Conservation (phyloP, 108 stramenopile species). For the Aurantiochytrium sp. region DNA sequence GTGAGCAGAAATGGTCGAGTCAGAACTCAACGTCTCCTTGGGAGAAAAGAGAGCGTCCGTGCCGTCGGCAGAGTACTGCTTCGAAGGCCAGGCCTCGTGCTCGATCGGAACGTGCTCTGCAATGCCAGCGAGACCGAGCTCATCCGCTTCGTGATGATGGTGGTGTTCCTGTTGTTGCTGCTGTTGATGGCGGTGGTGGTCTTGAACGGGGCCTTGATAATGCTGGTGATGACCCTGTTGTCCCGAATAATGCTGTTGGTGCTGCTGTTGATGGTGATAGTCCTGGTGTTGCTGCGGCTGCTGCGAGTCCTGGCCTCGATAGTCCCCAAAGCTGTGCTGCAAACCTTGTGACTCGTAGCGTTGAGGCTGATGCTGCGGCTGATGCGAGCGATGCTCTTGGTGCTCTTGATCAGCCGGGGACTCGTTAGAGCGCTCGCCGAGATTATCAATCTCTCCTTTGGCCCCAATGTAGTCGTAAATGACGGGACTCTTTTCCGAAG, state of each 20-base stretch:
- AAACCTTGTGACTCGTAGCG: too few species aligned
- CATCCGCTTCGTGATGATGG: neutral
- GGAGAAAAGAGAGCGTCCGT: neutral
- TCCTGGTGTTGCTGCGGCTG: neutral
- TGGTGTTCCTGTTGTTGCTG: neutral
- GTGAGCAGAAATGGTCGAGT: neutral
- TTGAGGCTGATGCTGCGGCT: too few species aligned
- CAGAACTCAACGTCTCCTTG: neutral
- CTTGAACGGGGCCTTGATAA: neutral
- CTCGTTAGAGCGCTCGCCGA: neutral
- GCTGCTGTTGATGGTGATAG: neutral
- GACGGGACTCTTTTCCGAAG: neutral
- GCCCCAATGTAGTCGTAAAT: neutral
- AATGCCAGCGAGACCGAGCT: too few species aligned
- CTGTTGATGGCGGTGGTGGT: neutral
- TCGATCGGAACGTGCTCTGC: neutral
- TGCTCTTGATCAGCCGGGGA: too few species aligned
- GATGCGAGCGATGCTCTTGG: too few species aligned
- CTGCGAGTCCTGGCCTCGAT: too few species aligned
- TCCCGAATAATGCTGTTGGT: neutral
- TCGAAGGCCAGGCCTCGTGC: neutral
- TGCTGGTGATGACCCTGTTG: neutral
- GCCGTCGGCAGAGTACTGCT: neutral
- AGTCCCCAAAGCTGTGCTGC: too few species aligned
- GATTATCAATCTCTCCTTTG: neutral